A percentile compares a stretch with the other conserved stretches of the same genome.
Evolutionary conservation across 2,329 filamentous ascomycete species (phyloP).

Genomic region (Fusarium tanahbumbuense): DNA sequence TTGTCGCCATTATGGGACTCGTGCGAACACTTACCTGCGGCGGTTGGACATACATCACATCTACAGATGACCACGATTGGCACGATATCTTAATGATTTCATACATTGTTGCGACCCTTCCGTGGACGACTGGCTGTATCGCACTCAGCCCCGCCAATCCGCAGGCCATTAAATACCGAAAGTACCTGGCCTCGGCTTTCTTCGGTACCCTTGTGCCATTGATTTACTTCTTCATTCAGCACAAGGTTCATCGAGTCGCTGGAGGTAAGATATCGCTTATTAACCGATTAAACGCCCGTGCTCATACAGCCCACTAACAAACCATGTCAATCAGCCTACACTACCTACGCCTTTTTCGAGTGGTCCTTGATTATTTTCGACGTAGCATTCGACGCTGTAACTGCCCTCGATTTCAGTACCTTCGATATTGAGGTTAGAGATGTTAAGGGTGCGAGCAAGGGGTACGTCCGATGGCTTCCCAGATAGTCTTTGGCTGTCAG

Average conservation of each 20-base stretch:
- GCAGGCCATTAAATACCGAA: constrained; percentile 86
- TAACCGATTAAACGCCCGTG: background rate
- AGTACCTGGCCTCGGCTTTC: constrained; percentile 83
- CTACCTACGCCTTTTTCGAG: constrained; percentile 97
- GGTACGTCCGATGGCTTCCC: constrained; percentile 98
- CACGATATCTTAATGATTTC: constrained; percentile 99
- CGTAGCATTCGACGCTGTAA: constrained; percentile 95
- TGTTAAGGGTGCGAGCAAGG: constrained; percentile 90
- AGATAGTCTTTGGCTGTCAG: constrained; percentile 68
- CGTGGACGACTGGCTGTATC: constrained; percentile 94
- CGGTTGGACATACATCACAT: constrained; percentile 98
- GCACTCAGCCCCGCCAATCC: constrained; percentile 87
- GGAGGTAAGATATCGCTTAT: constrained; percentile 74
- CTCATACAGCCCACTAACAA: constrained; percentile 25
- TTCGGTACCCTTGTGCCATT: constrained; percentile 91
- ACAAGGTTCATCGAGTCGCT: constrained; percentile 93
- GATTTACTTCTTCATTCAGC: constrained; percentile 97
- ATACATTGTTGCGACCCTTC: constrained; percentile 91
- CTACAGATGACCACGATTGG: constrained; percentile 98
- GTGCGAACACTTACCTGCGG: constrained; percentile 94
- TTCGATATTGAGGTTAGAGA: constrained; percentile 92
- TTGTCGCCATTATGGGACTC: constrained; percentile 81
- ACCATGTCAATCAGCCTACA: constrained; percentile 76
- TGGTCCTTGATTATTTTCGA: constrained; percentile 96
- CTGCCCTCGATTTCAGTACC: constrained; percentile 87